Evolutionary conservation across 768 basidiomycete genomes (phyloP).

Genomic region (Kwoniella sp.): DNA sequence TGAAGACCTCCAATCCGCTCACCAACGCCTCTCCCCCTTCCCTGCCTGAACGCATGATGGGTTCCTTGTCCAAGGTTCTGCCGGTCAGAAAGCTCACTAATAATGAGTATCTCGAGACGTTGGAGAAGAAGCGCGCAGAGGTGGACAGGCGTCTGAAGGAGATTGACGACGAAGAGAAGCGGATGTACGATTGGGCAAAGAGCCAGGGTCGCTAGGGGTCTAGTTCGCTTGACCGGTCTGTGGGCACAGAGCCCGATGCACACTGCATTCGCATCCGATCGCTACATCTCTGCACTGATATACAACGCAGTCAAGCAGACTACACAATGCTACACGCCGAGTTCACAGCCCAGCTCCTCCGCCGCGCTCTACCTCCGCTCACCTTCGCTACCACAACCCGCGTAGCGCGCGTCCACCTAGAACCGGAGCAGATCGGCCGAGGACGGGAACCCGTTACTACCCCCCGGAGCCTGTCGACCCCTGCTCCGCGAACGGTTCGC

Average conservation of each 20-base stretch:
- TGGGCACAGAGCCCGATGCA: too few relatives aligned
- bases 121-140: constrained; percentile 59
- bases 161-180: constrained; percentile 34
- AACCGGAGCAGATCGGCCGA: constrained; percentile 3
- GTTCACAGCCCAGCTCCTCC: too few relatives aligned
- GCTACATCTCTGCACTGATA: too few relatives aligned
- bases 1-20: background rate
- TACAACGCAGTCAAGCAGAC: too few relatives aligned
- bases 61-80: constrained; percentile 53
- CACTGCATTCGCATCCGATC: too few relatives aligned
- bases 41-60: constrained; percentile 42
- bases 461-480: constrained; percentile 53
- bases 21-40: constrained; percentile 3
- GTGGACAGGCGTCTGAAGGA: constrained; percentile 53
- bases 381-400: too few relatives aligned
- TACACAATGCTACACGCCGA: too few relatives aligned
- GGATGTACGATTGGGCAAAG: constrained; percentile 22
- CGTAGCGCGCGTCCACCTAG: background rate
- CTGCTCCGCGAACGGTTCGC: constrained; percentile 57
- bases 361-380: too few relatives aligned
- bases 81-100: constrained; percentile 61
- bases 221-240: too few relatives aligned
- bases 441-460: constrained; percentile 8
- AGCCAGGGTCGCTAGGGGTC: too few relatives aligned
- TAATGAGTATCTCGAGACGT: constrained; percentile 63